Evolutionary conservation across 768 basidiomycete genomes (phyloP), one percentile per base, ranked within the genome.

Genomic region (Lyophyllum atratum): DNA sequence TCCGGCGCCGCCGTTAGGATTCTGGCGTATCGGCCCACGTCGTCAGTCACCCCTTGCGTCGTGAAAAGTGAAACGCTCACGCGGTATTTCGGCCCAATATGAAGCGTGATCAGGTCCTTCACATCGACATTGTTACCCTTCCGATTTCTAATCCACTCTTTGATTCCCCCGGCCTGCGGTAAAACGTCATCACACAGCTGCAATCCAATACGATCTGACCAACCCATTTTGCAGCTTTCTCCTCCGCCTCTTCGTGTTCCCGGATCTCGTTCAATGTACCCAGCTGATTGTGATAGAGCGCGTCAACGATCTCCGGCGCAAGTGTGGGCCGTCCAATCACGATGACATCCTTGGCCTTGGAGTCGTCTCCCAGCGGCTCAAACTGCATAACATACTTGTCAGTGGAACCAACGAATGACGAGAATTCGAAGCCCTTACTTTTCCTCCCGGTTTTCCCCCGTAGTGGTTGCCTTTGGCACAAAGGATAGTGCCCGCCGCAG

Each of bases 261-360:
- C 12, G 1, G n/a, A n/a, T n/a, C n/a, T n/a, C n/a, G n/a, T n/a
- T n/a, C n/a, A n/a, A n/a, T n/a, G n/a, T n/a, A n/a, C 37, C 58
- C 6, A 64, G 34, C 40, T 64, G 58, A 25, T 64, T 58, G 14
- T 44, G 19, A 40, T 54, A 64, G 1, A 59, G 22, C 4, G n/a
- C 19, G 1, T 9, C 7, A 12, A 62, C 17, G 9, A 28, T 19
- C 19, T 46, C 33, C 17, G 47, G 29, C 17, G 49, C 42, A 9
- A 40, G 15, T 5, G 63, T 56, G 5, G 55, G 57, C 28, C 6
- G 8, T 11, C 40, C 28, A 6, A 60, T 39, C 12, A 64, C 52
- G 14, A 64, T 21, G 21, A 59, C 49, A 33, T 64, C 49, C 37
- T 62, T 62, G 7, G 45, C 17, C 17, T 42, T 55, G 4, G 54